phyloP scores from a whole-genome alignment of 257 asterid species.

The Voacanga thouarsii region DNA sequence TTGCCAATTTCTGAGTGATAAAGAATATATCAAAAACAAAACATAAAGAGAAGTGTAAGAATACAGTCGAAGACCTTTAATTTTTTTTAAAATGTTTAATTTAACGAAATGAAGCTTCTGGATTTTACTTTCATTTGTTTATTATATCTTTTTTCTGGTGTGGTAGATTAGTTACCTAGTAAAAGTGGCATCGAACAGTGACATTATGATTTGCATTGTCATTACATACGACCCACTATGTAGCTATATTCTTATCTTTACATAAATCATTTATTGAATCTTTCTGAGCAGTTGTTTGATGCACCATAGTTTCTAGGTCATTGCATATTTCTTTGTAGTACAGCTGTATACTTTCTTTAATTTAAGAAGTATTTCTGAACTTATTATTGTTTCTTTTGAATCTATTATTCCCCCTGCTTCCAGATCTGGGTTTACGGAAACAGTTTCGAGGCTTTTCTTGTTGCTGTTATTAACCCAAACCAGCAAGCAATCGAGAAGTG shows the following conservation, averaged over 20 bases:
- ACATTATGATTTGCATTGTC: neutral
- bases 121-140: too few relatives aligned
- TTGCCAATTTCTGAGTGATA: neutral
- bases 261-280: neutral
- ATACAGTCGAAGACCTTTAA: too few relatives aligned
- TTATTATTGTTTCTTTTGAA: neutral
- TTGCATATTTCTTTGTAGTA: neutral
- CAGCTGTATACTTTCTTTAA: neutral
- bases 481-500: conserved; percentile 62
- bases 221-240: neutral
- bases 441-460: conserved; percentile 89
- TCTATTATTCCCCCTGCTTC: conserved; percentile 12
- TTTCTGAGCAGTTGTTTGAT: neutral
- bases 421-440: conserved; percentile 97
- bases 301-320: neutral
- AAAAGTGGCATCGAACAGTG: neutral
- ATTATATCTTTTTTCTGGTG: neutral
- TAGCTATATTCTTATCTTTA: neutral
- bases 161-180: neutral
- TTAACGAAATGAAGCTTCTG: neutral
- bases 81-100: too few relatives aligned
- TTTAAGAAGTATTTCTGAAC: neutral
- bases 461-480: conserved; percentile 74
- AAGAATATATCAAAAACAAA: neutral
- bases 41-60: too few relatives aligned